Evolutionary conservation across 2,329 filamentous ascomycete genomes (phyloP), one percentile per base, ranked within the genome.

Genomic region (Calonectria pseudoreteaudii): DNA sequence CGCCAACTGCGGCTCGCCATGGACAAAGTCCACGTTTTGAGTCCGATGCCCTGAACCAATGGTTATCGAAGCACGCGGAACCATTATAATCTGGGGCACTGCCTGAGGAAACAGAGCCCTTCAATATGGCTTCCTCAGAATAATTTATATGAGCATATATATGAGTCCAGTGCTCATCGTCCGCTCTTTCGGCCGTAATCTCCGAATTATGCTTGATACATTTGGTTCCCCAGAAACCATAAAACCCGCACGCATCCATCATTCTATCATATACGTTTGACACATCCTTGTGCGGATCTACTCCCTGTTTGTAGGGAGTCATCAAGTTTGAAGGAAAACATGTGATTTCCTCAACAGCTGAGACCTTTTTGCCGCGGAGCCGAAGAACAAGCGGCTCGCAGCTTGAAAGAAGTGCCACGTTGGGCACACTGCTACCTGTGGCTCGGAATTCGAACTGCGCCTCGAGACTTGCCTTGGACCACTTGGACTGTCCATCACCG

Each of bases 171-270:
- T 78, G 78, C 47, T 77, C 75, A 20, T 30, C 26, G 0, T 67
- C 66, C 4, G 74, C 70, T 6, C 50, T 66, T 2, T 70, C 31
- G 0, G 53, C 62, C 0, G 5, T 75, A 1, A 70, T 68, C 0
- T 68, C 31, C n/a, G 2, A 50, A 26, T 9, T 60, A 0, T 71
- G 66, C 7, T 68, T 47, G 1, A 23, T 38, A 18, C 53, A 26
- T 11, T 23, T 60, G 31, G 13, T 60, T 26, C 53, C 31, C 76
- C 76, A 77, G 3, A 75, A 78, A 0, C 65, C 73, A 1, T 75
- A 70, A 0, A 78, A 62, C 0, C 67, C 76, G 8, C 76, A 78
- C 0, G 73, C 72, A 8, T 78, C 74, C 1, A 78, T 36, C 10
- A 78, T 66, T 16, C 67, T 73, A 10, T 78, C 68, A 1, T 77